phyloP scores from a whole-genome alignment of 495 filamentous ascomycete species.

The Annulohypoxylon moriforme region DNA sequence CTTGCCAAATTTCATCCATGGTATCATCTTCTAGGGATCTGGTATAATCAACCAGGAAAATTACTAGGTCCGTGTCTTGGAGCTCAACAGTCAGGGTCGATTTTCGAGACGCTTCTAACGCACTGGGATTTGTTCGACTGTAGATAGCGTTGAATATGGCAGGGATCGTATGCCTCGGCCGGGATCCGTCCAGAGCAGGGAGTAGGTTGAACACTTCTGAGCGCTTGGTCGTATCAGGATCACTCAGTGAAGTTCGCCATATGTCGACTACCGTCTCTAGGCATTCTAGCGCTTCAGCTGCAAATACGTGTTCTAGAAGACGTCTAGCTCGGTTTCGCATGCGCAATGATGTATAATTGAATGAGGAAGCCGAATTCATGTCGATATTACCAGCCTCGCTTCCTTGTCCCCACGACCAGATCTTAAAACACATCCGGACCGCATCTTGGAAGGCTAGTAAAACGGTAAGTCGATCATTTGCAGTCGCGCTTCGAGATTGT shows the following conservation, averaged over 20 bases:
- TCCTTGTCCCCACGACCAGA: conserved; percentile 93
- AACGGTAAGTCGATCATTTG: conserved; percentile 94
- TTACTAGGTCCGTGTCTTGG: conserved; percentile 81
- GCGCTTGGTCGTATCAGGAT: conserved; percentile 50
- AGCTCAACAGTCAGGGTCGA: conserved; percentile 88
- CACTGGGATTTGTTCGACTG: conserved; percentile 85
- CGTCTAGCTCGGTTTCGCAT: conserved; percentile 90
- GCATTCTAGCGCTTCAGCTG: conserved; percentile 93
- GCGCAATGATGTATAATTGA: conserved; percentile 85
- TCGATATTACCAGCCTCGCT: conserved; percentile 68
- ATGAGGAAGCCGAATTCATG: conserved; percentile 78
- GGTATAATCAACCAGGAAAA: conserved; percentile 90
- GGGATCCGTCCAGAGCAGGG: conserved; percentile 89
- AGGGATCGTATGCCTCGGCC: conserved; percentile 91
- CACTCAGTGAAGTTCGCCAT: conserved; percentile 68
- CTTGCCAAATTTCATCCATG: conserved; percentile 98
- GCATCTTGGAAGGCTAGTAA: conserved; percentile 97
- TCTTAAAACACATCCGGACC: conserved; percentile 86
- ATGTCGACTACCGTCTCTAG: conserved; percentile 88
- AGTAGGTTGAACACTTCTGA: conserved; percentile 80
- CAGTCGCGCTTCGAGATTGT: conserved; percentile 78
- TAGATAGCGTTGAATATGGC: conserved; percentile 98
- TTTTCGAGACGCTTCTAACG: conserved; percentile 81
- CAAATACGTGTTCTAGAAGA: conserved; percentile 91
- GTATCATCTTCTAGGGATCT: conserved; percentile 93